phyloP scores from a whole-genome alignment of 192 early-diverging fungal genomes.

The Backusella psychrophila region DNA sequence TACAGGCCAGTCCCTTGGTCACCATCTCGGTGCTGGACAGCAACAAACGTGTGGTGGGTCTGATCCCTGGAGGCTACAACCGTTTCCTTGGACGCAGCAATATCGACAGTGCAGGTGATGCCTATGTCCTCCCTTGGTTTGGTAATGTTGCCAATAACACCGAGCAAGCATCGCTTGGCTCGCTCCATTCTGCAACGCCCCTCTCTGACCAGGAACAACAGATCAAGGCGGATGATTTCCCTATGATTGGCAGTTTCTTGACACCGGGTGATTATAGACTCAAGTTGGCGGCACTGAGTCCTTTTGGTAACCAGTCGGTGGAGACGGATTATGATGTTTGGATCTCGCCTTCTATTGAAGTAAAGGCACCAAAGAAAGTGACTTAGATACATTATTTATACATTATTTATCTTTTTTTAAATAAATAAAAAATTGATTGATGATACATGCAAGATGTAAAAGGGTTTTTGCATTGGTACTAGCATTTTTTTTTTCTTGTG shows the following conservation, averaged over 20 bases:
- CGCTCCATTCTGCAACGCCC: background rate
- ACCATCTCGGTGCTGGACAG: slow-evolving; percentile 12
- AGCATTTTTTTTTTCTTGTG: too few species aligned
- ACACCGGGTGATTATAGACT: background rate
- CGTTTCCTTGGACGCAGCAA: slow-evolving; percentile 17
- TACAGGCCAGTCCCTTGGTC: slow-evolving; percentile 5
- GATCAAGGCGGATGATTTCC: background rate
- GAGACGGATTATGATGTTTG: background rate
- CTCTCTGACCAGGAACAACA: background rate
- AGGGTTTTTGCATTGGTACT: too few species aligned
- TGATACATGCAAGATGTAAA: too few species aligned
- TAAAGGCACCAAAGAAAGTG: background rate
- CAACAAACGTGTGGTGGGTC: background rate
- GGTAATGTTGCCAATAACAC: slow-evolving; percentile 10
- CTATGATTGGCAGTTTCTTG: background rate
- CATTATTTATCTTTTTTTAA: too few species aligned
- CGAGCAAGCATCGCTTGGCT: slow-evolving; percentile 6
- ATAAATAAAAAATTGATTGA: too few species aligned
- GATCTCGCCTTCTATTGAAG: background rate
- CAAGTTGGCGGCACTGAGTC: background rate
- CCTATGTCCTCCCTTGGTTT: slow-evolving; percentile 16
- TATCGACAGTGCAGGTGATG: slow-evolving; percentile 1
- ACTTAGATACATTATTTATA: background rate
- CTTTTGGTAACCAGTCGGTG: background rate
- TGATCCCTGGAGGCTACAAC: slow-evolving; percentile 17